phyloP scores from a whole-genome alignment of 1,284 basidiomycete species.

The Sphaerobolus stellatus region DNA sequence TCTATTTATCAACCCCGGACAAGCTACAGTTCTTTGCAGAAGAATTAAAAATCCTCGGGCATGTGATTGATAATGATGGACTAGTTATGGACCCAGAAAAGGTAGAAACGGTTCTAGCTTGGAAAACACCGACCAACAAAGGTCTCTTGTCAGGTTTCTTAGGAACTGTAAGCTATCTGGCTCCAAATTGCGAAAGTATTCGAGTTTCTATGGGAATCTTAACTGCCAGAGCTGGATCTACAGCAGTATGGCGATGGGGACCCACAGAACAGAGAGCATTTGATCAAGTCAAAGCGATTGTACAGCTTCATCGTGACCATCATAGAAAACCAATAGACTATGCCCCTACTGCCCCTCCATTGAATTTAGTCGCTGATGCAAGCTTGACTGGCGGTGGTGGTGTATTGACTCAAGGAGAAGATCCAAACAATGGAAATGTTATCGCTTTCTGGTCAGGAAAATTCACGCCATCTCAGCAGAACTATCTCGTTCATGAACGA shows the following conservation, averaged over 20 bases:
- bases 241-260: no score
- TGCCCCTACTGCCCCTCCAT: constrained; percentile 15
- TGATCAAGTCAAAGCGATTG: constrained; percentile 24
- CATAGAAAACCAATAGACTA: constrained; percentile 24
- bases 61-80: constrained; percentile 28
- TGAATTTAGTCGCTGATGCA: constrained; percentile 24
- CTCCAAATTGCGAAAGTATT: constrained; percentile 18
- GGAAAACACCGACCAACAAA: constrained; percentile 17
- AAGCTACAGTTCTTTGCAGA: constrained; percentile 31
- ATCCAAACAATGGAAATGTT: constrained; percentile 17
- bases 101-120: constrained; percentile 30
- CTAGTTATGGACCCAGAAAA: constrained; percentile 37
- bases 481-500: constrained; percentile 28
- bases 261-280: no score
- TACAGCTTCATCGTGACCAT: constrained; percentile 20
- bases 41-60: constrained; percentile 30
- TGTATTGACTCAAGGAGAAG: constrained; percentile 23
- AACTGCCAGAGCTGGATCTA: constrained; percentile 13
- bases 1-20: constrained; percentile 23
- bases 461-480: constrained; percentile 30
- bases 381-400: constrained; percentile 21
- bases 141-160: constrained; percentile 23
- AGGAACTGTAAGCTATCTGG: no score
- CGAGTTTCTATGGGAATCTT: constrained; percentile 23
- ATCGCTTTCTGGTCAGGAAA: constrained; percentile 31